phyloP scores from a whole-genome alignment of 1,284 basidiomycete genomes.

The Ustilago hordei region DNA sequence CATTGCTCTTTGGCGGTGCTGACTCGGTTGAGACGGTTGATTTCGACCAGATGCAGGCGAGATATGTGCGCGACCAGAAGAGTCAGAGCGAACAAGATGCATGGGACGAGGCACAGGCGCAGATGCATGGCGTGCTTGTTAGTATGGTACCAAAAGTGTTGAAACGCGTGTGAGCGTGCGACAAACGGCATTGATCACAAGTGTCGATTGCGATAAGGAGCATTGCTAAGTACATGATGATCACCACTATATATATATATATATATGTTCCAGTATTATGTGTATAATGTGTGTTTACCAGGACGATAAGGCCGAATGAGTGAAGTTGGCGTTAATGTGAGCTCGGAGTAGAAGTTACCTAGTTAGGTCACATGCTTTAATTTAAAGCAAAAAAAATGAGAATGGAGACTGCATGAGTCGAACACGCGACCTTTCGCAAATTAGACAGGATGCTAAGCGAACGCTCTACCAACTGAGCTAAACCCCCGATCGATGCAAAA shows the following conservation, averaged over 20 bases:
- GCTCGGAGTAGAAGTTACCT: too few relatives aligned
- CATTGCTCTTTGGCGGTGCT: not conserved
- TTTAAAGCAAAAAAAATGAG: conserved; percentile 5
- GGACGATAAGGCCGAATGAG: too few relatives aligned
- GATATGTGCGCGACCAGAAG: not conserved
- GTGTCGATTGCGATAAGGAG: too few relatives aligned
- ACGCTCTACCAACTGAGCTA: conserved; percentile 63
- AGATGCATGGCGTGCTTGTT: too few relatives aligned
- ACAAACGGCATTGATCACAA: too few relatives aligned
- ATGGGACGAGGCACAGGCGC: not conserved
- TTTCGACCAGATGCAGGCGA: not conserved
- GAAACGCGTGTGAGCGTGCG: too few relatives aligned
- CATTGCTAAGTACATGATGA: too few relatives aligned
- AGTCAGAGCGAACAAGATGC: not conserved
- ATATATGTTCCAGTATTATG: too few relatives aligned
- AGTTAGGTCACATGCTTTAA: not conserved
- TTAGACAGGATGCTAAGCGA: conserved; percentile 57
- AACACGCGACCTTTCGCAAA: conserved; percentile 62
- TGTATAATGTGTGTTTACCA: too few relatives aligned
- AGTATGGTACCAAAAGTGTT: too few relatives aligned
- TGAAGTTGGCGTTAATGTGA: too few relatives aligned
- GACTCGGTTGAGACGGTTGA: not conserved
- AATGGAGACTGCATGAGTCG: conserved; percentile 61
- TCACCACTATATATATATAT: too few relatives aligned
- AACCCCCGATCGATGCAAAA: conserved; percentile 40